Evolutionary conservation across 192 early-diverging fungal species (phyloP), one percentile per base, ranked within the genome.

Genomic region (Coemansia sp.): DNA sequence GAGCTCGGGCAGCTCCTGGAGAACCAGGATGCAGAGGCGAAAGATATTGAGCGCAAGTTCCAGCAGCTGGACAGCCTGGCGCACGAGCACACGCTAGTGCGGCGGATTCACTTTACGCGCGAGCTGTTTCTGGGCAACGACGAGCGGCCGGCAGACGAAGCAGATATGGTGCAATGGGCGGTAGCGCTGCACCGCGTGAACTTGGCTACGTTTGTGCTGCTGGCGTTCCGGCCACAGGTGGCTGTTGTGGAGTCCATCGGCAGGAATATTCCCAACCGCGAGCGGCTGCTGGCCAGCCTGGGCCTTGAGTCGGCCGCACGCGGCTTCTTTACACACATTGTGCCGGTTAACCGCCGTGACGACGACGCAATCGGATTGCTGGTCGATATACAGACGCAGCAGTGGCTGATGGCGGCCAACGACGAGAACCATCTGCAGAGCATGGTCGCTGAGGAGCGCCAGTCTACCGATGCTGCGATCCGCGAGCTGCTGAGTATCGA

Each of bases 381-480:
- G 31, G 62, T 78, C 12, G 75, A 78, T 25, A 61, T 78, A 58
- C 65, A 68, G 50, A 78, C 75, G 18, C 75, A 78, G 54, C 56
- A 71, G 45, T 68, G 65, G 69, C 54, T 78, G 54, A 40, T 57
- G 45, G 69, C 65, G 0, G 75, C 75, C 14, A 46, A 29, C 32
- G 46, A 68, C 45, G 75, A 78, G 69, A 21, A 18, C n/a, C 60
- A 67, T 12, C 45, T 78, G 48, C 69, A 71, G 54, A 25, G 22
- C n/a, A 60, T 64, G 40, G 60, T 78, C 7, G 52, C 54, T 4
- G 50, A 58, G 16, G 65, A 48, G 54, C 68, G 69, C 19, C 47
- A 23, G n/a, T 22, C 59, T 12, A 32, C 49, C 58, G 49, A 60
- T 8, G 65, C 19, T 18, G 42, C 33, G 3, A 64, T 71, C 14